Base-by-base conservation (phyloP, 2,329 filamentous ascomycete genomes). In the Pezicula rhizophila region DNA sequence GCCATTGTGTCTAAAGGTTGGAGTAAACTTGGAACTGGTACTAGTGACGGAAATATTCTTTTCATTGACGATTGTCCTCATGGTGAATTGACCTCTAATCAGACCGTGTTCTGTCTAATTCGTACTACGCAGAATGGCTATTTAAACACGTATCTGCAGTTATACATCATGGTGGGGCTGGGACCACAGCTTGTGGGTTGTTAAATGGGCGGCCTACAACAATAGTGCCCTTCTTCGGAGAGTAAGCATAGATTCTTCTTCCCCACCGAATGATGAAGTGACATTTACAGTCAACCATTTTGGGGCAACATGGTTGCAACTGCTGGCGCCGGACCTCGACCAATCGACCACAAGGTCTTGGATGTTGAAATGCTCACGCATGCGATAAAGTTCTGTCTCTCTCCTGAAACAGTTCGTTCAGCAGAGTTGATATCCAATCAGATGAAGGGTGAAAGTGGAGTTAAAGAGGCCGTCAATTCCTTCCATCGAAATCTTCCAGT, bases 151-250 rank as follows among this genome's bases (percentile, higher is more conserved):
- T 68, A 8, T 60, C 63, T n/a, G 64, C 64, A 20, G 66, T 67
- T 14, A 53, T 66, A 8, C 66, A 68, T 52, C 66, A 68, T 49
- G 66, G 67, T 35, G 66, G 52, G 26, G 52, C 52, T 8, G 52
- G 52, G 10, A 54, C 49, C 4, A 68, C 66, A n/a, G 67, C 67
- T 10, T 60, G 59, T 33, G 66, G 67, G 15, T 51, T 69, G 8
- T 54, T 57, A 42, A 60, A 59, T 47, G 67, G 66, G 2, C 60
- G 62, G 41, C 66, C 67, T 14, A 68, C 66, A 14, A 60, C 62
- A 50, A 65, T 69, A 34, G 64, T 68, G 6, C 66, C 67, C 5
- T 69, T 73, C 53, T 73, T 72, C 54, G 69, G 68, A 37, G 68
- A 70, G 50, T 52, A 39, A 35, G 38, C 23, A 23, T 23, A 23